These are phyloP conservation scores for Talaromyces wortmannii DNA, from an alignment of 495 filamentous ascomycete species.

Conservation along the genomic window DNA sequence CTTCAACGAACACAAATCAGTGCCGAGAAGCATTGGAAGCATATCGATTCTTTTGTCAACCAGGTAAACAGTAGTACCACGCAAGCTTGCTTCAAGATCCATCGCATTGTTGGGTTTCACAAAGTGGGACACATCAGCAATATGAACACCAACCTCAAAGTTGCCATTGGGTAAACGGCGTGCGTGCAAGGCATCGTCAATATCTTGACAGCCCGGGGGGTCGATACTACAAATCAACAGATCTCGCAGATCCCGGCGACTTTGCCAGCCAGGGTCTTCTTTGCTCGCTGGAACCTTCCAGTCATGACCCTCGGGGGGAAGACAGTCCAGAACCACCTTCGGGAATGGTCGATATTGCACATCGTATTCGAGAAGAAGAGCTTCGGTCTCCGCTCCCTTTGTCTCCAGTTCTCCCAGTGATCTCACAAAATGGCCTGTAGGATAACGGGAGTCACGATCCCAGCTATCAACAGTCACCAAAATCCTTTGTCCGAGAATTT, in stretches of 20 bases:
- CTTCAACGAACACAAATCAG: constrained; percentile 93
- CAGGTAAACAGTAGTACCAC: constrained; percentile 94
- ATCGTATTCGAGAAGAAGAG: constrained; percentile 87
- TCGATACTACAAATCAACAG: constrained; percentile 96
- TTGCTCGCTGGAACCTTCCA: constrained; percentile 79
- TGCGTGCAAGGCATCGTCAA: constrained; percentile 94
- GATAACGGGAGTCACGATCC: constrained; percentile 88
- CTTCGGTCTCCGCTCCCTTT: constrained; percentile 94
- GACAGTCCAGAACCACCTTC: constrained; percentile 86
- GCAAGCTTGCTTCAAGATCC: constrained; percentile 87
- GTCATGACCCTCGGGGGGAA: constrained; percentile 85
- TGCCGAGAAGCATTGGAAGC: constrained; percentile 92
- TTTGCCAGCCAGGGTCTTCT: constrained; percentile 78
- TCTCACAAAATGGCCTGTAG: constrained; percentile 87
- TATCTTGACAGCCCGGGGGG: constrained; percentile 92
- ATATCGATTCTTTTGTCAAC: constrained; percentile 99
- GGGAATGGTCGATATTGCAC: constrained; percentile 98
- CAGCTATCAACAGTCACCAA: constrained; percentile 94
- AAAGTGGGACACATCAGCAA: constrained; percentile 97
- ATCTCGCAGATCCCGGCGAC: constrained; percentile 73
- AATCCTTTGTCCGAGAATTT: constrained; percentile 84
- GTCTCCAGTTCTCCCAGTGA: constrained; percentile 90
- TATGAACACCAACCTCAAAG: constrained; percentile 96
- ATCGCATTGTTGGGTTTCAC: constrained; percentile 96
- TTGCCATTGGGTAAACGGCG: constrained; percentile 83